A percentile compares a stretch with the other conserved stretches of the same genome.
Evolutionary conservation across 192 early-diverging fungal species (phyloP).

Genomic region (Chytriomyces confervae): DNA sequence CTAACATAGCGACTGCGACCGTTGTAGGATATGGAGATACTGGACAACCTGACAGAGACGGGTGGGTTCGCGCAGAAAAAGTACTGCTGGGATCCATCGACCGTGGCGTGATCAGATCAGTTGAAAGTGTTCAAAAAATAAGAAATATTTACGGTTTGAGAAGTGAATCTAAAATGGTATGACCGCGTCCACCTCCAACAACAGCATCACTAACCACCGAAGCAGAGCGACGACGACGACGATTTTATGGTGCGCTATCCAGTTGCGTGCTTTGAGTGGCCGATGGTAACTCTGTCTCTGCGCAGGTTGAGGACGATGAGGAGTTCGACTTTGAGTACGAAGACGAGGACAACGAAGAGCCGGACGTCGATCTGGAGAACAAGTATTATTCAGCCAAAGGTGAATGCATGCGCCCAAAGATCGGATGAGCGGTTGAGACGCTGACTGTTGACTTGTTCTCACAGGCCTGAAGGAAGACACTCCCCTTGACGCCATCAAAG

Average conservation of each 20-base stretch:
- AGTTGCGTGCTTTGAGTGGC: background rate
- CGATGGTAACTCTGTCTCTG: background rate
- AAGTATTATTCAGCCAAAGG: constrained; percentile 92
- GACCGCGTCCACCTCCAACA: no score
- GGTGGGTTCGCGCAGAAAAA: constrained; percentile 4
- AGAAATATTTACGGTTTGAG: background rate
- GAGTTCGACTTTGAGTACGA: constrained; percentile 92
- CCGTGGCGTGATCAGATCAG: constrained; percentile 23
- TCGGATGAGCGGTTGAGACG: background rate
- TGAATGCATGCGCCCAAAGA: constrained; percentile 17
- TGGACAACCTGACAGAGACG: constrained; percentile 26
- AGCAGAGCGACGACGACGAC: constrained; percentile 21
- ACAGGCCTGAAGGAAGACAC: constrained; percentile 79
- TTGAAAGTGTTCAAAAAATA: background rate
- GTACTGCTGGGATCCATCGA: constrained; percentile 52
- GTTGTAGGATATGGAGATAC: constrained; percentile 25
- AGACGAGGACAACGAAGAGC: constrained; percentile 79
- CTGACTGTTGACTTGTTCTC: background rate
- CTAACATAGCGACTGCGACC: background rate
- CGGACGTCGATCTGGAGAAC: constrained; percentile 83
- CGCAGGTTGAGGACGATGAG: constrained; percentile 51
- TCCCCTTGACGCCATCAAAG: constrained; percentile 71
- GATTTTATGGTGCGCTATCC: constrained; percentile 13
- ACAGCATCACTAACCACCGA: no score
- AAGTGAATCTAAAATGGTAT: background rate